Percentiles rank a stretch among this genome's conserved stretches.
Conservation (phyloP, 2,329 filamentous ascomycete genomes). For the Pestalotiopsis sp. region DNA sequence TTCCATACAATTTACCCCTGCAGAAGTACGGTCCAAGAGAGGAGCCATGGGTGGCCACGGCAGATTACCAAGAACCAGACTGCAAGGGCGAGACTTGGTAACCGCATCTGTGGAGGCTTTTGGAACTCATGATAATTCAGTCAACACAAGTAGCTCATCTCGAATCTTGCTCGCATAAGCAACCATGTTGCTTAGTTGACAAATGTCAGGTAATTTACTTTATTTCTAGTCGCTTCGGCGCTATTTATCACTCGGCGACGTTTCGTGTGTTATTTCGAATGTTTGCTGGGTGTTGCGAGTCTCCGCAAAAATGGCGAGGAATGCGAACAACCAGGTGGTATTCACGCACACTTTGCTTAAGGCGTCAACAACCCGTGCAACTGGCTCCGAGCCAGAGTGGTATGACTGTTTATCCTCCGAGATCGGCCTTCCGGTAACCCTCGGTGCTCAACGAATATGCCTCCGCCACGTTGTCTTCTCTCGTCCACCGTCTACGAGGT, state of each 20-base stretch:
- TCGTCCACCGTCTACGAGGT: slow-evolving; percentile 1
- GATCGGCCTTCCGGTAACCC: background rate
- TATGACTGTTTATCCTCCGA: background rate
- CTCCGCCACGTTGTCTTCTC: background rate
- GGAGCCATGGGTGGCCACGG: slow-evolving; percentile 76
- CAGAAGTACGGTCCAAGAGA: slow-evolving; percentile 65
- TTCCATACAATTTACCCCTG: slow-evolving; percentile 83
- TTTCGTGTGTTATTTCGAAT: background rate
- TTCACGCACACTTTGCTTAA: background rate
- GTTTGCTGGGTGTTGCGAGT: background rate
- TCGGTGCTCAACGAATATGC: background rate
- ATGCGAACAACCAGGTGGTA: background rate
- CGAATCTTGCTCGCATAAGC: no score
- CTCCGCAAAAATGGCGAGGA: background rate
- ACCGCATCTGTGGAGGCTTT: background rate
- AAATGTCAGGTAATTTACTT: background rate
- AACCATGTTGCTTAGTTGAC: background rate
- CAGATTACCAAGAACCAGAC: slow-evolving; percentile 63
- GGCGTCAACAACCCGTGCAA: background rate
- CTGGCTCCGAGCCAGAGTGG: background rate
- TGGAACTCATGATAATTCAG: no score
- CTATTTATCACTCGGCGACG: background rate
- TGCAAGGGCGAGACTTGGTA: slow-evolving; percentile 51
- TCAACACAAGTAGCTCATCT: no score
- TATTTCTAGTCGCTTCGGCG: background rate